Base-by-base conservation (phyloP, 371 early-diverging fungal species). In the Cokeromyces recurvatus region DNA sequence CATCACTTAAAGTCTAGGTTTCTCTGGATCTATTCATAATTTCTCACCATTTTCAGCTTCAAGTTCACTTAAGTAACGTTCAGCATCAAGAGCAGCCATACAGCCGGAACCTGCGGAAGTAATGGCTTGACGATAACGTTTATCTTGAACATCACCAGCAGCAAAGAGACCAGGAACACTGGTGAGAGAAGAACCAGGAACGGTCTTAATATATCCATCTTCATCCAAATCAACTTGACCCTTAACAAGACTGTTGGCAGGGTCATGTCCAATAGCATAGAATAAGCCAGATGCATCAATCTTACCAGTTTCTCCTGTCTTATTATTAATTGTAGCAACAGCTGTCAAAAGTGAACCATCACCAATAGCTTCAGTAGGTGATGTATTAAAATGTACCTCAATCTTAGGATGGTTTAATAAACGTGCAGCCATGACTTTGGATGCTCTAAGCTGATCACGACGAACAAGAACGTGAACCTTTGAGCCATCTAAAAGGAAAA, bases 191-290 rank as follows among this genome's bases (percentile, higher is more conserved):
- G 87, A 84, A 31, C 90, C 88, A 38, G 92, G 87, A 46, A 84
- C 64, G 23, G 91, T 87, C 57, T 84, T 72, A 52, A 99, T 82
- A 71, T 98, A 99, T 47, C 95, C 94, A 47, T 87, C 87, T 38
- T 79, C 77, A 70, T 95, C 91, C 42, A 90, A 57, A 29, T 86
- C 78, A 38, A 97, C 66, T 62, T 81, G 77, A 24, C 78, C 82
- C 70, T 77, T 79, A 54, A 96, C 86, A 48, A 89, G 71, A 15
- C 68, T 48, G 12, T 91, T 92, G 65, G 96, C 96, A 35, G 98
- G 99, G 42, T 68, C 78, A 71, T 99, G 99, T 31, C 99, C 99
- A 59, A 99, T 97, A 36, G 98, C 99, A 74, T 97, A 99, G 77
- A 99, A 99, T 48, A 99, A 74, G 25, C 99, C 99, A 47, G 83